These are phyloP conservation scores for Astrocystis sublimbata DNA, from an alignment of 495 filamentous ascomycete species.

Conservation along the genomic window DNA sequence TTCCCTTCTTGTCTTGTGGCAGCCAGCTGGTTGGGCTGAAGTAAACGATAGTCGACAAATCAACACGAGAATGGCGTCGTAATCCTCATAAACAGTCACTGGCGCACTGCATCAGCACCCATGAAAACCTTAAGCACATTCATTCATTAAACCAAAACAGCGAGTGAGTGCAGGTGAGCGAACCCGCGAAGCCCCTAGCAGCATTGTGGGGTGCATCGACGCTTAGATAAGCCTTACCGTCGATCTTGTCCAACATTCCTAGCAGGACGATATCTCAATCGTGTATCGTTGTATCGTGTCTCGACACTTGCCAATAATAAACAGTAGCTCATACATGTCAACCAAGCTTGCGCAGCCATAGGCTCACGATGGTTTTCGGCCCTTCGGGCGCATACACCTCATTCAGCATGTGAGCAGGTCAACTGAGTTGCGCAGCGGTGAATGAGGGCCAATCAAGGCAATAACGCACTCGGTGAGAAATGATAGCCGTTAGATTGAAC, in stretches of 20 bases:
- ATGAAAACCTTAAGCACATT: slow-evolving; percentile 9
- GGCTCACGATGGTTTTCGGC: neutral
- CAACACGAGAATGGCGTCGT: slow-evolving; percentile 10
- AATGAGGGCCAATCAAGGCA: slow-evolving; percentile 32
- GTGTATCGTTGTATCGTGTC: neutral
- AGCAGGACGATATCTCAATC: neutral
- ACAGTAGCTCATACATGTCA: slow-evolving; percentile 4
- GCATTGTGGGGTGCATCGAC: slow-evolving; percentile 18
- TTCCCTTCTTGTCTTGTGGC: too few species aligned
- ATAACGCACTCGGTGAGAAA: slow-evolving; percentile 17
- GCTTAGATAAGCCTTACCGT: neutral
- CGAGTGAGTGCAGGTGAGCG: slow-evolving; percentile 7
- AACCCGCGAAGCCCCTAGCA: slow-evolving; percentile 9
- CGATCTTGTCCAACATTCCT: slow-evolving; percentile 2
- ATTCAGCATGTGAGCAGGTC: slow-evolving; percentile 16
- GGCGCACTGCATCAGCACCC: slow-evolving; percentile 4
- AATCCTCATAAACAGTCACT: slow-evolving; percentile 4
- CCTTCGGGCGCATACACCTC: neutral
- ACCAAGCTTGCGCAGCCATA: neutral
- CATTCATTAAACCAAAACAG: too few species aligned
- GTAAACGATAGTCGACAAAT: neutral
- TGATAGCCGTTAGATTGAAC: slow-evolving; percentile 23
- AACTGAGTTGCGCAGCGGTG: slow-evolving; percentile 21
- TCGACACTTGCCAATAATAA: slow-evolving; percentile 1
- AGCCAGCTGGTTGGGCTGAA: neutral